Conservation (phyloP, 2,329 filamentous ascomycete species). For the Anthostomella pinea region DNA sequence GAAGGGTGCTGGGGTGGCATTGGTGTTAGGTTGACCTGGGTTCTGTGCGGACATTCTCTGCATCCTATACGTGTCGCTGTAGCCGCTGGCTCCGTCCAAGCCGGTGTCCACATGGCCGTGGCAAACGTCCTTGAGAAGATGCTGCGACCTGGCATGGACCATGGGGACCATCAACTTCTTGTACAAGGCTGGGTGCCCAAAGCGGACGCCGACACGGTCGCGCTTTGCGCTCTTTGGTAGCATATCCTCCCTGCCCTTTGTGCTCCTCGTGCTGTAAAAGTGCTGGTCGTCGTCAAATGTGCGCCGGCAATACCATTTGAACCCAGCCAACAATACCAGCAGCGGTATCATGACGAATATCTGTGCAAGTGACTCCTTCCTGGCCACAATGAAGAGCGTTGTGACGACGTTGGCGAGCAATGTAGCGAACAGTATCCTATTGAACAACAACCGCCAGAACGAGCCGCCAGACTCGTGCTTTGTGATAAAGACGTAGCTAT, state of each 20-base stretch:
- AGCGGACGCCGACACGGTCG: slow-evolving; percentile 70
- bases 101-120: slow-evolving; percentile 70
- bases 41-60: slow-evolving; percentile 63
- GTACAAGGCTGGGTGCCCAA: slow-evolving; percentile 87
- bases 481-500: slow-evolving; percentile 83
- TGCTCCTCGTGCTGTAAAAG: slow-evolving; percentile 56
- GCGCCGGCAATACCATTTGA: slow-evolving; percentile 78
- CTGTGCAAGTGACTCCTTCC: slow-evolving; percentile 53
- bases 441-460: slow-evolving; percentile 87
- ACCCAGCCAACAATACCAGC: slow-evolving; percentile 69
- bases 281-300: slow-evolving; percentile 70
- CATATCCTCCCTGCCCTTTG: slow-evolving; percentile 42
- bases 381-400: slow-evolving; percentile 64
- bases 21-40: slow-evolving; percentile 38
- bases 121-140: slow-evolving; percentile 79
- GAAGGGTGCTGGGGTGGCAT: slow-evolving; percentile 59
- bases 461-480: slow-evolving; percentile 91
- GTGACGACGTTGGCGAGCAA: slow-evolving; percentile 19
- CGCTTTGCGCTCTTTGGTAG: slow-evolving; percentile 48
- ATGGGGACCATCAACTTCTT: slow-evolving; percentile 90
- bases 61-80: slow-evolving; percentile 76
- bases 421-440: slow-evolving; percentile 48
- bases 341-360: slow-evolving; percentile 69
- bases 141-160: slow-evolving; percentile 85
- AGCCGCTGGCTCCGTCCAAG: slow-evolving; percentile 60